Base-by-base conservation (phyloP, 2,329 filamentous ascomycete species). In the Paecilomyces fulvus region DNA sequence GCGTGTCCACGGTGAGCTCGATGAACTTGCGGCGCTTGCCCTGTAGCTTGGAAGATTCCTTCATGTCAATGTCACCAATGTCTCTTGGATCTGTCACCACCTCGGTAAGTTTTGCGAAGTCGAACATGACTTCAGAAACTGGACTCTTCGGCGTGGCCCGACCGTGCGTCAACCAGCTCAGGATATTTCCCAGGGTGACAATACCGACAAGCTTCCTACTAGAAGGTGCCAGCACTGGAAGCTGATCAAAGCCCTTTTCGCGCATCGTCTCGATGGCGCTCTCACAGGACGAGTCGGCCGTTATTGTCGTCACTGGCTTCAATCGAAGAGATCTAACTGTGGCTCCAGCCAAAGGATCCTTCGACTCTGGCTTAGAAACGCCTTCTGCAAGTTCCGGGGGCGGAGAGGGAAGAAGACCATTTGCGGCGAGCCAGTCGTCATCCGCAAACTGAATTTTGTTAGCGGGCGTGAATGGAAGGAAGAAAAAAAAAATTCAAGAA, bases 181-280 rank as follows among this genome's bases (percentile, higher is more conserved):
- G 85, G 54, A 97, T 81, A 74, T 99, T 97, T 49, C 95, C 94
- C 28, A 99, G 84, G 0, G 94, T 99, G 43, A 99, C 89, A 6
- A 99, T 84, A 31, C 94, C 94, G 53, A 95, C 90, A 6, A 99
- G 87, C 67, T 84, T 86, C 60, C 79, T 82, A 59, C 84, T 84
- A 3, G 82, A 82, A 17, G 85, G 77, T 0, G 85, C 81, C 8
- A 95, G 86, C 14, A 99, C 94, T 49, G 94, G 94, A 48, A 99
- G 87, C 76, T 99, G 95, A 70, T 99, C 95, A 72, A 96, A 99
- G 60, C 91, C 90, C 77, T 94, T 95, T 69, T 99, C 94, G 64
- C 92, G 90, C 94, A 99, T 97, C 59, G 89, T 92, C 77, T 99
- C 94, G 62, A 97, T 91, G 54, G 95, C 94, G 63, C 92, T 89